Conservation (phyloP, 73 alveolate species). For the Durusdinium trenchii region DNA sequence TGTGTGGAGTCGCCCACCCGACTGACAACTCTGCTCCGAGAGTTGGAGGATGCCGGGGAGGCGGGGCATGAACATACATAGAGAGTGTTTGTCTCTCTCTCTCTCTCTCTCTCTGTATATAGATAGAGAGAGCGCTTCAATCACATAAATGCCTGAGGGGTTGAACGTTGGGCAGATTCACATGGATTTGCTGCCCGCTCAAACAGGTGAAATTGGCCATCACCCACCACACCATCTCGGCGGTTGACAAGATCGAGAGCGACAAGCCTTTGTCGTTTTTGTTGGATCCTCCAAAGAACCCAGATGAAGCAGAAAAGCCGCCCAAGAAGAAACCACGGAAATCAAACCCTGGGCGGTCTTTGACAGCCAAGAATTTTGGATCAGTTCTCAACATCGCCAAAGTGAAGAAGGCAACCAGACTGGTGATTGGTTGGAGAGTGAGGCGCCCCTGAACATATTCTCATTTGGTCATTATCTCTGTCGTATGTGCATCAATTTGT, state of each 20-base stretch:
- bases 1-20: too few relatives aligned
- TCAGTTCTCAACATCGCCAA: background rate
- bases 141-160: too few relatives aligned
- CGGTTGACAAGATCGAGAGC: background rate
- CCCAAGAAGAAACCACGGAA: background rate
- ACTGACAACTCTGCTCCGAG: too few relatives aligned
- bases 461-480: too few relatives aligned
- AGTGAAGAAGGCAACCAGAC: background rate
- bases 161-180: too few relatives aligned
- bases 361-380: background rate
- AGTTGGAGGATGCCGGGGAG: too few relatives aligned
- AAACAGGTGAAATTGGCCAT: constrained; percentile 6
- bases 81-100: too few relatives aligned
- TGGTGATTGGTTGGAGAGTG: background rate
- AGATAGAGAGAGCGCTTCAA: too few relatives aligned
- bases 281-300: background rate
- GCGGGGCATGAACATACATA: too few relatives aligned
- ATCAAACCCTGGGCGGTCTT: background rate
- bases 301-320: background rate
- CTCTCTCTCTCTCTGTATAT: too few relatives aligned
- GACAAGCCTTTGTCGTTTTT: background rate
- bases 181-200: too few relatives aligned
- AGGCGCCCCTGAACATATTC: background rate
- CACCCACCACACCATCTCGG: background rate
- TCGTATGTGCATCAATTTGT: too few relatives aligned